A percentile compares a stretch with the other conserved stretches of the same genome.
Evolutionary conservation across 176 grass and related monocot species (phyloP).

Genomic region (Metroxylon sagu): DNA sequence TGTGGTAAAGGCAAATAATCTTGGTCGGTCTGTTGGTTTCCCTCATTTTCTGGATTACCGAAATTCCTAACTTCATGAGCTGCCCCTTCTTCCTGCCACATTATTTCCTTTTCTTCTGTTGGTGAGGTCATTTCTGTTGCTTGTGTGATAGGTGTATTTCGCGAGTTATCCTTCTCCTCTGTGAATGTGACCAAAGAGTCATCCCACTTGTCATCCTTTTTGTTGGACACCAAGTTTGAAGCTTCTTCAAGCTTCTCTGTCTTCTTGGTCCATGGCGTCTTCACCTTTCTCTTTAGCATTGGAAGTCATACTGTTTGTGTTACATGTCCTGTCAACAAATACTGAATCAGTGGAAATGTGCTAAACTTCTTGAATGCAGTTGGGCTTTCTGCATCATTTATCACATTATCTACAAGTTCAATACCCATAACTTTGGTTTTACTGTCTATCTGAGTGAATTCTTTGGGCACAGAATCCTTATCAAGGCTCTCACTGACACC

Average conservation of each 20-base stretch:
- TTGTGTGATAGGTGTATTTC: slow-evolving; percentile 4
- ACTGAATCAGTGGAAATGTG: slow-evolving; percentile 27
- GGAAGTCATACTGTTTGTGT: neutral
- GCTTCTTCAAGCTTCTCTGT: no score
- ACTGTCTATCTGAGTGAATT: no score
- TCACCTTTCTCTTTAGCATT: no score
- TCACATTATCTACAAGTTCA: slow-evolving; percentile 7
- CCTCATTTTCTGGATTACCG: slow-evolving; percentile 3
- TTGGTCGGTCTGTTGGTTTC: slow-evolving; percentile 28
- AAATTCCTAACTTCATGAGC: slow-evolving; percentile 5
- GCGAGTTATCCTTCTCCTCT: slow-evolving; percentile 24
- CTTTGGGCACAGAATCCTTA: no score
- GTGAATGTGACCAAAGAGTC: no score
- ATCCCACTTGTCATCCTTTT: no score
- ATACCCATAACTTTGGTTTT: slow-evolving; percentile 21
- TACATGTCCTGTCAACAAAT: neutral
- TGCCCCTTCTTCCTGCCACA: no score
- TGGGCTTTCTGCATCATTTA: no score
- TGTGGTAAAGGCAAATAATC: slow-evolving; percentile 46
- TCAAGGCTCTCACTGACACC: no score
- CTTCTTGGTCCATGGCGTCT: no score
- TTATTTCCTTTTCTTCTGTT: no score
- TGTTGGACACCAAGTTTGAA: no score
- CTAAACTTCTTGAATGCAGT: slow-evolving; percentile 14
- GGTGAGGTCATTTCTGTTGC: slow-evolving; percentile 10